phyloP scores from a whole-genome alignment of 2,329 filamentous ascomycete genomes.

The Sclerotinia borealis region DNA sequence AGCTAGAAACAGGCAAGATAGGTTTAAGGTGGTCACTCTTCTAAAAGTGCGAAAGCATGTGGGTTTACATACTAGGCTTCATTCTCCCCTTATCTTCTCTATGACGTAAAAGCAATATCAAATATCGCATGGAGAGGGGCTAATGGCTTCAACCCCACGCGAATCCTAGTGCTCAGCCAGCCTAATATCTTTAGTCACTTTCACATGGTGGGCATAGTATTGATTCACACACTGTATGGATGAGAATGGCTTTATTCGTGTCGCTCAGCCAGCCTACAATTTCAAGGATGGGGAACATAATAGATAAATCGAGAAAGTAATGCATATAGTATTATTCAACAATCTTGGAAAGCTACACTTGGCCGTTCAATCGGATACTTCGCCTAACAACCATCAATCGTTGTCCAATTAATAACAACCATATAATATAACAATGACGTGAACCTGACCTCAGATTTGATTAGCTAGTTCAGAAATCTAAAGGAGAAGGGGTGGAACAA shows the following conservation, averaged over 20 bases:
- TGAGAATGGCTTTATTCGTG: too few species aligned
- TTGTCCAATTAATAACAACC: neutral
- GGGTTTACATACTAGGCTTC: neutral
- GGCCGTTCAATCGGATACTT: neutral
- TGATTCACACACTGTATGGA: too few species aligned
- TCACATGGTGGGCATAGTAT: too few species aligned
- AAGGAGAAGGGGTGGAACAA: too few species aligned
- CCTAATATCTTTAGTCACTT: too few species aligned
- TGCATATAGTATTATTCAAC: neutral
- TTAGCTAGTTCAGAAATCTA: neutral
- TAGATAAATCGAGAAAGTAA: neutral
- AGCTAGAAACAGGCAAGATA: neutral
- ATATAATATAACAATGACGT: neutral
- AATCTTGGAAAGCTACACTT: neutral
- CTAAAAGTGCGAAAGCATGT: too few species aligned
- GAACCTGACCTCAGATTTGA: too few species aligned
- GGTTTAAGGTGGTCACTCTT: neutral
- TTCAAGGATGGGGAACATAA: neutral
- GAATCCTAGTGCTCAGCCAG: neutral
- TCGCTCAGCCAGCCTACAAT: neutral
- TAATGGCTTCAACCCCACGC: neutral
- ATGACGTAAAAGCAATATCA: neutral
- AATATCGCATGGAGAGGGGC: neutral
- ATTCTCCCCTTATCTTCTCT: neutral
- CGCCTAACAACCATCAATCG: neutral